Percentiles rank a stretch among this genome's conserved stretches.
Conservation (phyloP, 495 filamentous ascomycete genomes). For the Letharia columbiana region DNA sequence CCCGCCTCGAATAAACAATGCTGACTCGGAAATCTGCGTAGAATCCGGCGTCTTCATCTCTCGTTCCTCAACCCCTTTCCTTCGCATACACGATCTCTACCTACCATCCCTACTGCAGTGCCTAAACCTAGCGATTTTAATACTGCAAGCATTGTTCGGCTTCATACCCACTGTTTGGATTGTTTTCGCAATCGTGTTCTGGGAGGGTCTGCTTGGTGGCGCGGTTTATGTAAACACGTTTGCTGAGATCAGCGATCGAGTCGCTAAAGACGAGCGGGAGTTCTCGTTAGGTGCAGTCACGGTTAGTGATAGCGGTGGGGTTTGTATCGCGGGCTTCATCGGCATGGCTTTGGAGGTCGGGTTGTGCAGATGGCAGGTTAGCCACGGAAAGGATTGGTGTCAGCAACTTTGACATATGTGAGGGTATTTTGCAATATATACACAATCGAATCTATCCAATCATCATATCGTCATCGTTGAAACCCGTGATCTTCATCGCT, state of each 20-base stretch:
- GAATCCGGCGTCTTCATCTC: conserved; percentile 87
- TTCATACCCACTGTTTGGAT: conserved; percentile 79
- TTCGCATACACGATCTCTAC: conserved; percentile 75
- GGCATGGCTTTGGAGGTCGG: conserved; percentile 76
- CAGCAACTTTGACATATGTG: conserved; percentile 26
- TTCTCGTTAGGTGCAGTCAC: conserved; percentile 84
- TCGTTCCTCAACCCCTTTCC: conserved; percentile 77
- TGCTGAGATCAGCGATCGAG: conserved; percentile 77
- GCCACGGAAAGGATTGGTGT: conserved; percentile 71
- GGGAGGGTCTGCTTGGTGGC: conserved; percentile 88
- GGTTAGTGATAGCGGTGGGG: conserved; percentile 85
- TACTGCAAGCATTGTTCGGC: conserved; percentile 62
- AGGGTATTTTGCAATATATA: not conserved
- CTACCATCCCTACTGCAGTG: conserved; percentile 76
- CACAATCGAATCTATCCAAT: not conserved
- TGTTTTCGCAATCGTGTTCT: conserved; percentile 78
- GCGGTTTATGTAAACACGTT: conserved; percentile 94
- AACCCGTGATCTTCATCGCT: conserved; percentile 9
- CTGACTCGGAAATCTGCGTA: no score
- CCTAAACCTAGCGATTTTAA: conserved; percentile 64
- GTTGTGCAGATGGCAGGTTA: conserved; percentile 75
- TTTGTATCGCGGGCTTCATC: conserved; percentile 80
- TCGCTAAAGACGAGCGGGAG: conserved; percentile 68
- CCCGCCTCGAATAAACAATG: no score
- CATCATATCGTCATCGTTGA: conserved; percentile 1